phyloP scores from a whole-genome alignment of 2,329 filamentous ascomycete genomes.

The Paecilomyces sp. region DNA sequence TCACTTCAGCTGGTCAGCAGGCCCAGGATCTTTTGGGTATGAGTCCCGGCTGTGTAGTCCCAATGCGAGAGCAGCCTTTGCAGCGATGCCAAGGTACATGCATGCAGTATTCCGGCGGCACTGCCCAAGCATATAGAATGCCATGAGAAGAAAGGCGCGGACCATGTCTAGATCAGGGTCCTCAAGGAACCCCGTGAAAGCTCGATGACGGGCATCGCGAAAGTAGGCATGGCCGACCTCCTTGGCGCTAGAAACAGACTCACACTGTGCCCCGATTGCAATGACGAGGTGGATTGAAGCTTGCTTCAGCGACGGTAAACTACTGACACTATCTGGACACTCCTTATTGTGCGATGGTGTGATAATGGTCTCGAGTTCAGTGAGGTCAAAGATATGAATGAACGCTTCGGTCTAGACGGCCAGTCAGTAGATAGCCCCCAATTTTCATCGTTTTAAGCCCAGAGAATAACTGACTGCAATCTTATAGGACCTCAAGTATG shows the following conservation, averaged over 20 bases:
- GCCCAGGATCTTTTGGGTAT: background rate
- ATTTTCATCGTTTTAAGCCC: too few relatives aligned
- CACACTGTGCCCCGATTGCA: conserved; percentile 48
- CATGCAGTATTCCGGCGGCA: conserved; percentile 55
- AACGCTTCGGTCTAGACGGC: too few relatives aligned
- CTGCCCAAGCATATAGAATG: conserved; percentile 53
- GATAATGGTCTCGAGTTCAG: background rate
- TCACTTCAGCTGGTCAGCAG: background rate
- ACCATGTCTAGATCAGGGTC: conserved; percentile 49
- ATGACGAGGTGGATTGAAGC: conserved; percentile 34
- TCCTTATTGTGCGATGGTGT: background rate
- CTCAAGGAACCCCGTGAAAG: conserved; percentile 46
- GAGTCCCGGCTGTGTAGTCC: conserved; percentile 43
- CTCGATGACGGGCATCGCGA: conserved; percentile 40
- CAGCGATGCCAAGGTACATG: conserved; percentile 56
- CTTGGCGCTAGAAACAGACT: conserved; percentile 19
- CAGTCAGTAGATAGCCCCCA: too few relatives aligned
- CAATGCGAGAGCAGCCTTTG: conserved; percentile 50
- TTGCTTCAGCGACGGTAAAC: background rate
- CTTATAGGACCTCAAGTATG: background rate
- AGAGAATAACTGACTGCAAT: too few relatives aligned
- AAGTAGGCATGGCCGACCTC: conserved; percentile 37
- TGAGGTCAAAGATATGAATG: too few relatives aligned
- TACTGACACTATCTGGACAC: background rate
- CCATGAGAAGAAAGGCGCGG: conserved; percentile 48